Evolutionary conservation across 305 asterid species (phyloP).

Genomic region (Solanum chacoense): DNA sequence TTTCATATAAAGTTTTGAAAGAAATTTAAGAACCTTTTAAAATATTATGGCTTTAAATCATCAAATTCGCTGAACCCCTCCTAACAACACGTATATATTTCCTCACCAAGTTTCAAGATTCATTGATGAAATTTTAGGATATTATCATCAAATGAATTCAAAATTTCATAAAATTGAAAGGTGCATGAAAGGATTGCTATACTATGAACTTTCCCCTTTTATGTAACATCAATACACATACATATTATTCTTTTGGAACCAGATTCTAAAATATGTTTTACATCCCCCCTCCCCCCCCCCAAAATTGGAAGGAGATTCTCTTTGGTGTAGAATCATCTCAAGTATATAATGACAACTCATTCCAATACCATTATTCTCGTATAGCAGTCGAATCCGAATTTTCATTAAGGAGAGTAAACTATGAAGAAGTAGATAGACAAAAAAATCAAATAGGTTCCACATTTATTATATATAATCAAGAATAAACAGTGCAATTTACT

Average conservation of each 20-base stretch:
- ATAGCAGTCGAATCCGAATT: background rate
- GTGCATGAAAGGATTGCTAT: background rate
- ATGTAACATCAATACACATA: background rate
- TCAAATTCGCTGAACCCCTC: background rate
- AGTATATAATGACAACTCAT: background rate
- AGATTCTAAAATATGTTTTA: slow-evolving; percentile 5
- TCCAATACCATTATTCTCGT: background rate
- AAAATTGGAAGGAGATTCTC: background rate
- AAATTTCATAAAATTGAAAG: background rate
- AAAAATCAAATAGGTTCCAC: background rate
- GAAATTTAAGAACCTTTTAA: background rate
- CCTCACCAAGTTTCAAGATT: background rate
- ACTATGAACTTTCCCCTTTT: background rate
- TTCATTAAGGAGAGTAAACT: background rate
- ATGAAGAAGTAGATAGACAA: too few species aligned
- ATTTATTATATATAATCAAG: too few species aligned
- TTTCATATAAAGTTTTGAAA: background rate
- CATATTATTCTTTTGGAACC: slow-evolving; percentile 14
- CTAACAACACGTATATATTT: background rate
- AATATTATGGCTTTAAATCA: background rate
- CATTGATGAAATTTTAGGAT: background rate
- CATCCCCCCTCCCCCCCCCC: background rate
- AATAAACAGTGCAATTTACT: too few species aligned
- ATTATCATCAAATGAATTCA: background rate
- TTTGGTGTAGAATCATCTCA: slow-evolving; percentile 2